phyloP scores from a whole-genome alignment of 495 filamentous ascomycete species.

The Lichina pygmaea region DNA sequence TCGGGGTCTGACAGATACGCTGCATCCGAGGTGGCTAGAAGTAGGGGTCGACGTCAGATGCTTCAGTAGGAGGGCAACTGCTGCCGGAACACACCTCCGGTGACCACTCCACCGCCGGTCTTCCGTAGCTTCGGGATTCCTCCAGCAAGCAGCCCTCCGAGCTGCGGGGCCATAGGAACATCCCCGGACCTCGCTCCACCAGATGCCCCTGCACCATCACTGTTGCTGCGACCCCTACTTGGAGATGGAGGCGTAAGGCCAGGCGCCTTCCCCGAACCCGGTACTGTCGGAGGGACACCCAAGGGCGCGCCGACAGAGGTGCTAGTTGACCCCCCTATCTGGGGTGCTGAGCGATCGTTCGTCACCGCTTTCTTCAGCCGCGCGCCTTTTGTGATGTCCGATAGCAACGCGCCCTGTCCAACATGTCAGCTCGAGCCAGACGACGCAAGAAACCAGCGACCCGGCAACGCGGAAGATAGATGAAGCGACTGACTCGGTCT shows the following conservation, averaged over 20 bases:
- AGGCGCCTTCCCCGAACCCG: constrained; percentile 33
- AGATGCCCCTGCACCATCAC: constrained; percentile 26
- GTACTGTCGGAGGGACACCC: constrained; percentile 58
- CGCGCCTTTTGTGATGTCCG: constrained; percentile 67
- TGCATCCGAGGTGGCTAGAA: constrained; percentile 36
- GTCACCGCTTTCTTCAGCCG: constrained; percentile 67
- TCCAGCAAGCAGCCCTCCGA: constrained; percentile 73
- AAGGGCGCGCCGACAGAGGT: constrained; percentile 29
- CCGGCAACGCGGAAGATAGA: too few relatives aligned
- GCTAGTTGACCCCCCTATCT: constrained; percentile 26
- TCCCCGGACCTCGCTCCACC: constrained; percentile 12
- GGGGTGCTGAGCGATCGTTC: constrained; percentile 80
- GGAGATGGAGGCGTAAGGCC: constrained; percentile 51
- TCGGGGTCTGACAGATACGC: constrained; percentile 64
- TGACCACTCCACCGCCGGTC: constrained; percentile 62
- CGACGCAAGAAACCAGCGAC: too few relatives aligned
- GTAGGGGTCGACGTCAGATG: constrained; percentile 5
- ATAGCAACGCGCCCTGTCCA: constrained; percentile 54
- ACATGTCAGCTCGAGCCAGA: too few relatives aligned
- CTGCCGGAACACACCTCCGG: constrained; percentile 28
- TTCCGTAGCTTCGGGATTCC: constrained; percentile 90
- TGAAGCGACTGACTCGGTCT: constrained; percentile 23
- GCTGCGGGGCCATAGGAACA: constrained; percentile 41
- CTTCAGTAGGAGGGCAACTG: background rate
- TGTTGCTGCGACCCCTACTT: constrained; percentile 55